phyloP scores from a whole-genome alignment of 176 grass and related monocot species.

The Hordeum vulgare region DNA sequence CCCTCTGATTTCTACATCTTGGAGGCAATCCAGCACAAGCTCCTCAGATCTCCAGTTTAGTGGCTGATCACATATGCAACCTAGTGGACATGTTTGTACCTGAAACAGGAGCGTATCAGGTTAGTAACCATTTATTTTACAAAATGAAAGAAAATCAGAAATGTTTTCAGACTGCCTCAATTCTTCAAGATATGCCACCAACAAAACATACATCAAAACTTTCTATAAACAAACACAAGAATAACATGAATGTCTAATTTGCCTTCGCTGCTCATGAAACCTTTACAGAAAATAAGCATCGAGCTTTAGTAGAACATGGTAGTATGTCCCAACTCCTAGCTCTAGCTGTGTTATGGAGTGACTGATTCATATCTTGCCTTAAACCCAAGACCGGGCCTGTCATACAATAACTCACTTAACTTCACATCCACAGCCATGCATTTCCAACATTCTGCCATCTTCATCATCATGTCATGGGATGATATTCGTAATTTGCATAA shows the following conservation, averaged over 20 bases:
- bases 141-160: background rate
- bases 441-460: background rate
- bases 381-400: background rate
- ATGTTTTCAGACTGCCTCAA: background rate
- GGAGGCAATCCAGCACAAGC: background rate
- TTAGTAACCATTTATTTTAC: background rate
- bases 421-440: background rate
- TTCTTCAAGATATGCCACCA: background rate
- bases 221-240: background rate
- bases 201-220: background rate
- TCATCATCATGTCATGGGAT: background rate
- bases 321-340: constrained; percentile 1
- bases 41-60: background rate
- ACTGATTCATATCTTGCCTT: background rate
- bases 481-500: too few species aligned
- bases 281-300: background rate
- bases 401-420: background rate
- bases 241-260: background rate
- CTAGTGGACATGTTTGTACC: background rate
- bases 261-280: background rate
- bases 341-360: background rate
- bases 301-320: background rate
- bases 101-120: background rate
- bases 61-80: constrained; percentile 10
- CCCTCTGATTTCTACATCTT: background rate